Evolutionary conservation across 768 basidiomycete genomes (phyloP).

Genomic region (Pisolithus sp.): DNA sequence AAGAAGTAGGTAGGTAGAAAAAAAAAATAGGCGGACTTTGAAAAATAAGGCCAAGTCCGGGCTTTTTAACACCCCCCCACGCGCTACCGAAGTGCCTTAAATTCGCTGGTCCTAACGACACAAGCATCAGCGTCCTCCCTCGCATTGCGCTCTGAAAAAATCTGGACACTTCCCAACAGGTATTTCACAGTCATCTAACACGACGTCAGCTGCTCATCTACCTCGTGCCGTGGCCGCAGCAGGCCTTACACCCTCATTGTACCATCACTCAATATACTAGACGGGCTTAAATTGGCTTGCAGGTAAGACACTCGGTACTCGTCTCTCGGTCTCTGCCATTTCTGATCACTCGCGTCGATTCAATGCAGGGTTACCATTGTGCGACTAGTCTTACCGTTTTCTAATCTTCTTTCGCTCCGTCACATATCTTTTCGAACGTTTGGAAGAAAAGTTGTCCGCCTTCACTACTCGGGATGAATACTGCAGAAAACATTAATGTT

Average conservation of each 20-base stretch:
- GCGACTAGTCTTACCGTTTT: conserved; percentile 53
- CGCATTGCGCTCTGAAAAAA: conserved; percentile 26
- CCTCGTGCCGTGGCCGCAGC: conserved; percentile 13
- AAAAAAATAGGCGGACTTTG: conserved; percentile 23
- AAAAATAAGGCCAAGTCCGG: conserved; percentile 31
- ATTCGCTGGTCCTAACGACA: conserved; percentile 31
- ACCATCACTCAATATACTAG: conserved; percentile 70
- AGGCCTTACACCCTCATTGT: conserved; percentile 61
- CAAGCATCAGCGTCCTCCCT: conserved; percentile 25
- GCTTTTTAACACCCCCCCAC: conserved; percentile 32
- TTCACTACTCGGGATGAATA: conserved; percentile 57
- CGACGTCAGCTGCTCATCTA: conserved; percentile 11
- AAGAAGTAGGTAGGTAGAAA: background rate
- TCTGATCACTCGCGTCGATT: conserved; percentile 18
- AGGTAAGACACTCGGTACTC: conserved; percentile 35
- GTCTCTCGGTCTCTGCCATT: conserved; percentile 15
- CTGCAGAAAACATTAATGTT: conserved; percentile 63
- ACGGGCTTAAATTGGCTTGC: conserved; percentile 71
- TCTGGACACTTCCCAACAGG: conserved; percentile 34
- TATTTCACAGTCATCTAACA: conserved; percentile 27
- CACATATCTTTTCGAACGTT: conserved; percentile 43
- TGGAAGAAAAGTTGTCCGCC: conserved; percentile 44
- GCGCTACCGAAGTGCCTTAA: conserved; percentile 37
- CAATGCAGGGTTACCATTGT: conserved; percentile 53
- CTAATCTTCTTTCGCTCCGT: conserved; percentile 43